These are phyloP conservation scores for Coelastrella sp. DNA, from an alignment of 139 green algal species.

Conservation along the genomic window DNA sequence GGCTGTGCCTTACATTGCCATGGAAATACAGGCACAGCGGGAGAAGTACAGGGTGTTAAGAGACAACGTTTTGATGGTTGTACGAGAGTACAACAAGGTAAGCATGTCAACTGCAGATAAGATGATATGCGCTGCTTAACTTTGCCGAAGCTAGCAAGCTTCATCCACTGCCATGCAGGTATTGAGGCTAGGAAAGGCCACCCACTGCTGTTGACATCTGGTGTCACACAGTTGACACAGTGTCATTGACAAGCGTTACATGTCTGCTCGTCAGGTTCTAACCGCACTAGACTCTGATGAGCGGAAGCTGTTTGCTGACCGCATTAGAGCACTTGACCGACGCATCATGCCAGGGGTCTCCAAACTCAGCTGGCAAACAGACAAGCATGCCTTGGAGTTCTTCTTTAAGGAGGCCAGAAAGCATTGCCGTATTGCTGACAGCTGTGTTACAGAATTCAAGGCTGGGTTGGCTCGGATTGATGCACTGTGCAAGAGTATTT, in stretches of 20 bases:
- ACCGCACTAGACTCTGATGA: constrained; percentile 78
- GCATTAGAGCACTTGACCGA: constrained; percentile 88
- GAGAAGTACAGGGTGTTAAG: constrained; percentile 87
- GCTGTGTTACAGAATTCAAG: constrained; percentile 82
- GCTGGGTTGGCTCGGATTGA: constrained; percentile 68
- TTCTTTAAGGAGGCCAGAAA: constrained; percentile 78
- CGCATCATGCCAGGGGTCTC: constrained; percentile 85
- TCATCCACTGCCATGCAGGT: too few relatives aligned
- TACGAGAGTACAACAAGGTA: constrained; percentile 77
- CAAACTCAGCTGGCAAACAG: constrained; percentile 82
- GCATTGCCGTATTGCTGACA: constrained; percentile 81
- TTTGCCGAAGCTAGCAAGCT: too few relatives aligned
- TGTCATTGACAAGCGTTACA: too few relatives aligned
- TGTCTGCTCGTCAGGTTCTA: constrained; percentile 75
- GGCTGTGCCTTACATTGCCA: constrained; percentile 84
- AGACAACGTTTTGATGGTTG: constrained; percentile 76
- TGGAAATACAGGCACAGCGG: constrained; percentile 87
- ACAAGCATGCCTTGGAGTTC: constrained; percentile 81
- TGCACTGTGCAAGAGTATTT: constrained; percentile 69
- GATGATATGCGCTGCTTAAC: too few relatives aligned
- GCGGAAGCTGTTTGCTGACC: constrained; percentile 85
- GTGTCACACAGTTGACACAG: too few relatives aligned
- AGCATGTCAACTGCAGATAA: too few relatives aligned
- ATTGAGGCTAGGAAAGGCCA: neutral
- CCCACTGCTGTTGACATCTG: neutral